Conservation (phyloP, 805 yeast genomes). For the Groenewaldozyma tartarivorans region DNA sequence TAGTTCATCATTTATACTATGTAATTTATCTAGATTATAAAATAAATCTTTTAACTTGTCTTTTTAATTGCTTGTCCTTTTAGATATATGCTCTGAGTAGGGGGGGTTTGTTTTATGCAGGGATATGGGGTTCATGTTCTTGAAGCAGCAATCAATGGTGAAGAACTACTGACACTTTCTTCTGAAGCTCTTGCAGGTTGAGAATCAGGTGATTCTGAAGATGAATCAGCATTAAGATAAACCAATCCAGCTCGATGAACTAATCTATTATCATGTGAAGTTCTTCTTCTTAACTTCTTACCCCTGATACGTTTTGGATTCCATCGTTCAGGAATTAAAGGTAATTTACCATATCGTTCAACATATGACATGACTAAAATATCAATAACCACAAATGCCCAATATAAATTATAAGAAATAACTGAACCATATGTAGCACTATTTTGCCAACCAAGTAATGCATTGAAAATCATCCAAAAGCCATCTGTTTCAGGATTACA, state of each 20-base stretch:
- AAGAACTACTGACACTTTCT: conserved; percentile 9
- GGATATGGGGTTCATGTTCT: no score
- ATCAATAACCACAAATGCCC: conserved; percentile 43
- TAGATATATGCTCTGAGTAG: no score
- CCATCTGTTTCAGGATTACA: conserved; percentile 92
- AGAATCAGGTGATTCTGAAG: not conserved
- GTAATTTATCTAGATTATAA: no score
- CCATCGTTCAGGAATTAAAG: conserved; percentile 50
- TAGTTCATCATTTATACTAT: no score
- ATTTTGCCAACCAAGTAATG: conserved; percentile 89
- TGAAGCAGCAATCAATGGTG: conserved; percentile 11
- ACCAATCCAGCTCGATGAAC: conserved; percentile 7
- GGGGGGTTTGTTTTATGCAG: no score
- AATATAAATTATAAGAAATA: conserved; percentile 57
- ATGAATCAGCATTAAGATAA: conserved; percentile 5
- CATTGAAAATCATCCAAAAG: conserved; percentile 84
- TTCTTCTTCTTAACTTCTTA: not conserved
- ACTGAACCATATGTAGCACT: conserved; percentile 89
- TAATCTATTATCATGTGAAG: conserved; percentile 5
- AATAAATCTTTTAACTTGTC: no score
- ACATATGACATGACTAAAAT: conserved; percentile 36
- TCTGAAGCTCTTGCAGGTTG: conserved; percentile 5
- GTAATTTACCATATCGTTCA: conserved; percentile 55
- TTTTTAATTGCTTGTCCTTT: no score
- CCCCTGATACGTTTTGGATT: conserved; percentile 25